phyloP scores from a whole-genome alignment of 805 yeast species.

The Ogataea kodamae region DNA sequence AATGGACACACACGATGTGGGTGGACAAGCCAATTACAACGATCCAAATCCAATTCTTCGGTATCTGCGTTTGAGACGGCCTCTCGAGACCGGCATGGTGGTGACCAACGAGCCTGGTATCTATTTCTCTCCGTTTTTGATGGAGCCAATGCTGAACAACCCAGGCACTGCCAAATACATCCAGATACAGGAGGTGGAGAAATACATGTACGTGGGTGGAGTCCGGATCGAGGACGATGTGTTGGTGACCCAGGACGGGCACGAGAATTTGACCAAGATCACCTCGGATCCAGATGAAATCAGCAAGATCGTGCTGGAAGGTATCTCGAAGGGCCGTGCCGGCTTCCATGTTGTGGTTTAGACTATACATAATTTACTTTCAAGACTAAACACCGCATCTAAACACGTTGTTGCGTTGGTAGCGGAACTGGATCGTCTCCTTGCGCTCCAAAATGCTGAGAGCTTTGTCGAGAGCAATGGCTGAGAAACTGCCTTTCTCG shows the following conservation, averaged over 20 bases:
- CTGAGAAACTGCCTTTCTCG: constrained; percentile 52
- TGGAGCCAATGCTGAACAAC: constrained; percentile 58
- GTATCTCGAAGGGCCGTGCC: constrained; percentile 55
- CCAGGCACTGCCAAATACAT: constrained; percentile 54
- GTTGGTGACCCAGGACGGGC: constrained; percentile 70
- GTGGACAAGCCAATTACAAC: constrained; percentile 79
- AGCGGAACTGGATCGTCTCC: constrained; percentile 83
- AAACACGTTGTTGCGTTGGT: constrained; percentile 78
- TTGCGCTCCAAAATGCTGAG: constrained; percentile 76
- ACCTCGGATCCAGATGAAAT: constrained; percentile 87
- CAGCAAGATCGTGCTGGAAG: constrained; percentile 67
- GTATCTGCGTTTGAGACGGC: constrained; percentile 78
- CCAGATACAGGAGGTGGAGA: constrained; percentile 60
- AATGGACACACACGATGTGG: constrained; percentile 95
- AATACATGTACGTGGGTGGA: constrained; percentile 91
- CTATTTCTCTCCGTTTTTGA: constrained; percentile 80
- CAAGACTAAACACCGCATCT: constrained; percentile 59
- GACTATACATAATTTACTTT: neutral
- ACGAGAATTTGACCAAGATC: constrained; percentile 75
- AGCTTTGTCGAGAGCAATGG: constrained; percentile 78
- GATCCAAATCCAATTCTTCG: constrained; percentile 76
- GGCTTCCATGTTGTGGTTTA: constrained; percentile 54
- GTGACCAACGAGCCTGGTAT: constrained; percentile 95
- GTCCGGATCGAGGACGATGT: constrained; percentile 95
- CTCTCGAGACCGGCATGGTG: constrained; percentile 71